Evolutionary conservation across 805 yeast genomes (phyloP).

Genomic region (Cyberlindnera amylophila): DNA sequence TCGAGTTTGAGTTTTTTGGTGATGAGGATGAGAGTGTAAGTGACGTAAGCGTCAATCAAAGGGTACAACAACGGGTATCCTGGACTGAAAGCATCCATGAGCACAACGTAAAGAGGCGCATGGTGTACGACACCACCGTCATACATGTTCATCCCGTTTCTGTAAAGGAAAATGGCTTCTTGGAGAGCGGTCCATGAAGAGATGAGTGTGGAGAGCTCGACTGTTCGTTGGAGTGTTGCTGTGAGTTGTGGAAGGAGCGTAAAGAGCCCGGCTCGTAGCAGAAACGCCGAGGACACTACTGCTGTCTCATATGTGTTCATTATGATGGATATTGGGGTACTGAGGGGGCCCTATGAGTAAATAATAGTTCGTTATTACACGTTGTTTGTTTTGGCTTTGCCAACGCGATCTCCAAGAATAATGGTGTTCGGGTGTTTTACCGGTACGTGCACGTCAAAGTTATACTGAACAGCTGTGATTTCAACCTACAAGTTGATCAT

Average conservation of each 20-base stretch:
- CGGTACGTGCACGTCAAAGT: too few relatives aligned
- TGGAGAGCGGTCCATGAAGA: conserved; percentile 59
- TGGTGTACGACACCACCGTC: conserved; percentile 87
- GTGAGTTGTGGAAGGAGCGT: conserved; percentile 18
- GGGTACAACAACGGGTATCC: conserved; percentile 43
- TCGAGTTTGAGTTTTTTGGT: conserved; percentile 33
- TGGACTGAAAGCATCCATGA: conserved; percentile 36
- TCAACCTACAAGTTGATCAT: too few relatives aligned
- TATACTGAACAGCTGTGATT: too few relatives aligned
- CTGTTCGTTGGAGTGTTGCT: conserved; percentile 31
- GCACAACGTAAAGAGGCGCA: conserved; percentile 64
- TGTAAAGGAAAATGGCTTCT: conserved; percentile 64
- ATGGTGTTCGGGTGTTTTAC: too few relatives aligned
- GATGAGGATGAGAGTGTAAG: conserved; percentile 48
- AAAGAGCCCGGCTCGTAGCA: conserved; percentile 19
- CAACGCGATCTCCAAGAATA: too few relatives aligned
- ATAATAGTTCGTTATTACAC: too few relatives aligned
- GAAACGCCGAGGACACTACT: conserved; percentile 15
- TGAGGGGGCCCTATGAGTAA: background rate
- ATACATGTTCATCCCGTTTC: conserved; percentile 60
- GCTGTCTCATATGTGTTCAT: conserved; percentile 10
- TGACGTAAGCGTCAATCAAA: conserved; percentile 53
- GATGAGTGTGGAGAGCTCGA: conserved; percentile 69
- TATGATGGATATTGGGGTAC: background rate
- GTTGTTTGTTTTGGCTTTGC: too few relatives aligned